phyloP scores from a whole-genome alignment of 176 grass and related monocot genomes.

The Musa beccarii region DNA sequence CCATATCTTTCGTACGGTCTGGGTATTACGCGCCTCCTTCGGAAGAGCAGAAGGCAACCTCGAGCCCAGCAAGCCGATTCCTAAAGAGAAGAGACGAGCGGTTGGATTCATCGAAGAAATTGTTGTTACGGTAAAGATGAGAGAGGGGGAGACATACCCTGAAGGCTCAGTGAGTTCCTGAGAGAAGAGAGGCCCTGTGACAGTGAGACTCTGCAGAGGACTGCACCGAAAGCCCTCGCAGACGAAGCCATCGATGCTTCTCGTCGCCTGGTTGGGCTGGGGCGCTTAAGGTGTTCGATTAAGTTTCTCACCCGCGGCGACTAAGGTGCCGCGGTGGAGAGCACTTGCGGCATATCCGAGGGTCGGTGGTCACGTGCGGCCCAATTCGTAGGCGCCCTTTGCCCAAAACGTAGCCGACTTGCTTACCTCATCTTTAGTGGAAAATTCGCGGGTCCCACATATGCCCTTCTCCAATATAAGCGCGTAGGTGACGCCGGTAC shows the following conservation, averaged over 20 bases:
- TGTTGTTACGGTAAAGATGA: background rate
- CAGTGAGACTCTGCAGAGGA: background rate
- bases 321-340: no score
- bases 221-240: background rate
- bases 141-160: background rate
- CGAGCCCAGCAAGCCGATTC: background rate
- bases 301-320: background rate
- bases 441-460: no score
- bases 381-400: no score
- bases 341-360: no score
- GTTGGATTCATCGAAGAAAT: background rate
- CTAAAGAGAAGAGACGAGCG: background rate
- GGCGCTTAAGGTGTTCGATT: slow-evolving; percentile 1
- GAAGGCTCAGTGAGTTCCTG: background rate
- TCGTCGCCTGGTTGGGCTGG: background rate
- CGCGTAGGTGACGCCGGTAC: no score
- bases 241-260: background rate
- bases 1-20: slow-evolving; percentile 46
- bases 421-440: no score
- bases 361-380: no score
- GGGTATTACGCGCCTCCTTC: background rate
- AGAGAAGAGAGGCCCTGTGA: background rate
- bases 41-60: background rate
- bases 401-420: no score
- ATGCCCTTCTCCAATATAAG: no score